Evolutionary conservation across 2,329 filamentous ascomycete genomes (phyloP), one percentile per base, ranked within the genome.

Genomic region (Claviceps sp.): DNA sequence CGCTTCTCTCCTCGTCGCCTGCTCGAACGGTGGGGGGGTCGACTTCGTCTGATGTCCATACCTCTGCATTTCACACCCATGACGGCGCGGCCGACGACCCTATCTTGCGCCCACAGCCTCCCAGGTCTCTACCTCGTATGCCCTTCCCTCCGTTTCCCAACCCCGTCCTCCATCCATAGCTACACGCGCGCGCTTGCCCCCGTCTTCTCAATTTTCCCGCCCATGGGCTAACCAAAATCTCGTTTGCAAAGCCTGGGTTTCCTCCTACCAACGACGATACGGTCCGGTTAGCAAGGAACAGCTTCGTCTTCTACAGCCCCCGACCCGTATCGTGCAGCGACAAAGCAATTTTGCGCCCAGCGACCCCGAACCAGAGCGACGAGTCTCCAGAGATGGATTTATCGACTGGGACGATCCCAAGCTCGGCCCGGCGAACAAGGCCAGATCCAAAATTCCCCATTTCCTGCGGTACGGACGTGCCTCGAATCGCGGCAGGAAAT

Each of bases 331-430:
- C 23, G 60, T 67, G 7, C 63, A 60, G 14, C 64, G 71, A 3
- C 68, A 71, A 14, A 70, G 70, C 58, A 74, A 75, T 54, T 66
- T 66, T 38, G 60, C 63, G 1, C 71, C 72, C 22, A 60, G 62
- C 53, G 64, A 70, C 29, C 61, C 64, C 13, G 61, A 67, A 36
- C 63, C 64, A 14, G 61, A 67, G 36, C 63, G 71, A 38, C 69
- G 73, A 44, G 64, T 76, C 11, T 77, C 74, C 5, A 66, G 64
- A 49, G 74, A 77, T 60, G 74, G 74, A 22, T 77, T 68, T 52
- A 61, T 75, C 51, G 66, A 69, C 56, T 68, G 60, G 51, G 63
- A 67, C 5, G 69, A 74, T 49, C 66, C 66, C 26, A 57, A 64
- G 5, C 56, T 66, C 23, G 66, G 67, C 5, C 61, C 66, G 7